Evolutionary conservation across 1,139 yeast species (phyloP).

Genomic region (Suhomyces choctaworum): DNA sequence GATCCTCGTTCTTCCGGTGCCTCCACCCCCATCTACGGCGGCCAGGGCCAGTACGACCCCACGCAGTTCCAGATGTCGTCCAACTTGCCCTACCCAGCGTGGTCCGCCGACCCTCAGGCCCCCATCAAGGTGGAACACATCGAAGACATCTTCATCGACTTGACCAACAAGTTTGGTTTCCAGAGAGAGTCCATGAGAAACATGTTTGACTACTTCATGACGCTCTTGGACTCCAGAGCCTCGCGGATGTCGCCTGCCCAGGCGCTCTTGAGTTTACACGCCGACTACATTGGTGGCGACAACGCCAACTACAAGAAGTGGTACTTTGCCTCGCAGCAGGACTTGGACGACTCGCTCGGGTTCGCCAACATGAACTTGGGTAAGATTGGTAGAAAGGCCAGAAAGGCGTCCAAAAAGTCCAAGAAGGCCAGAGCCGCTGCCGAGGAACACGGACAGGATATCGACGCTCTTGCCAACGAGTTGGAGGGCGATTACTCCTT

Average conservation of each 20-base stretch:
- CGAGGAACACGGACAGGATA: conserved; percentile 49
- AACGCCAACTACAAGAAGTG: conserved; percentile 32
- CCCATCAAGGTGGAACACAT: conserved; percentile 83
- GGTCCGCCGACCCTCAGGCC: conserved; percentile 87
- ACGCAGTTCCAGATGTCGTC: conserved; percentile 60
- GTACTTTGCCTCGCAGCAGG: conserved; percentile 33
- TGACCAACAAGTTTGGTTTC: conserved; percentile 91
- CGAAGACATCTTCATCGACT: conserved; percentile 86
- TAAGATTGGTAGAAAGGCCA: conserved; percentile 56
- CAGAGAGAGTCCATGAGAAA: conserved; percentile 97
- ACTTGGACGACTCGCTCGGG: conserved; percentile 36
- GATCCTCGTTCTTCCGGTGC: conserved; percentile 84
- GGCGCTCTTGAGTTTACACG: conserved; percentile 88
- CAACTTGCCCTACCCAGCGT: conserved; percentile 87
- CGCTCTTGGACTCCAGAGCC: conserved; percentile 88
- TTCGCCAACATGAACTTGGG: conserved; percentile 70
- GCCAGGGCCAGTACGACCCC: conserved; percentile 62
- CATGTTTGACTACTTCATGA: conserved; percentile 95
- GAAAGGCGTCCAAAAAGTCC: conserved; percentile 54
- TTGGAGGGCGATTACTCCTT: conserved; percentile 81
- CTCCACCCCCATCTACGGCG: conserved; percentile 92
- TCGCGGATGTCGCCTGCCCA: conserved; percentile 97
- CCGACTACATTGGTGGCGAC: conserved; percentile 69
- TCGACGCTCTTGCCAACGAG: conserved; percentile 65
- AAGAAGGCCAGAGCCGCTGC: conserved; percentile 65